Conservation (phyloP, 768 basidiomycete species). For the Daedaleopsis sinensis region DNA sequence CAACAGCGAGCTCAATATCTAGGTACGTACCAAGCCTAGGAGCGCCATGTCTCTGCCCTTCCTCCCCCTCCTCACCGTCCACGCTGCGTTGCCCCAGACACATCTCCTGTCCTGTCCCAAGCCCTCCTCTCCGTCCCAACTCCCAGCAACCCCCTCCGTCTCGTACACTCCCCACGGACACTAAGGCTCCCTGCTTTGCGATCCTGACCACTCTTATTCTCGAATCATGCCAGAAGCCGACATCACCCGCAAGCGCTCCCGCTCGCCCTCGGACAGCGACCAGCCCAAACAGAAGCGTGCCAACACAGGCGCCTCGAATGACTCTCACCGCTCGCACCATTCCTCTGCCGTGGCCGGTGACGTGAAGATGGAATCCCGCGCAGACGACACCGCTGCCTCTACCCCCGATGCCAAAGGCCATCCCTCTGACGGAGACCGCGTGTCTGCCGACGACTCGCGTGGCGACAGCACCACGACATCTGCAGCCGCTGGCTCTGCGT, state of each 20-base stretch:
- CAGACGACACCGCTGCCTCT: slow-evolving; percentile 52
- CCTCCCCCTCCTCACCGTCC: slow-evolving; percentile 26
- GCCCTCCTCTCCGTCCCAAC: slow-evolving; percentile 18
- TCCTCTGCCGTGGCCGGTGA: slow-evolving; percentile 46
- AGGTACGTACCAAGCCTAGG: slow-evolving; percentile 20
- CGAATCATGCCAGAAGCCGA: slow-evolving; percentile 87
- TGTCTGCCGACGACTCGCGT: slow-evolving; percentile 28
- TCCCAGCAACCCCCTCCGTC: slow-evolving; percentile 11
- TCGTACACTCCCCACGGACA: slow-evolving; percentile 32
- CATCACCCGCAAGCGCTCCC: slow-evolving; percentile 83
- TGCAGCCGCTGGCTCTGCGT: slow-evolving; percentile 50
- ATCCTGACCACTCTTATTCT: slow-evolving; percentile 39
- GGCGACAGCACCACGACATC: slow-evolving; percentile 47
- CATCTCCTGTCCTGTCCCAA: slow-evolving; percentile 25
- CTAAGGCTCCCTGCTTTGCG: slow-evolving; percentile 28
- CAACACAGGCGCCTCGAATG: slow-evolving; percentile 80
- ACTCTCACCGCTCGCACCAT: slow-evolving; percentile 44
- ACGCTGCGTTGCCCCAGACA: slow-evolving; percentile 20
- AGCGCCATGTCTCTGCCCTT: slow-evolving; percentile 24
- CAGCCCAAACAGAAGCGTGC: slow-evolving; percentile 83
- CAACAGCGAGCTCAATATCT: slow-evolving; percentile 4
- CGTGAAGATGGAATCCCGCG: slow-evolving; percentile 59
- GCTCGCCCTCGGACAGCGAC: slow-evolving; percentile 82
- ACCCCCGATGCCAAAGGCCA: slow-evolving; percentile 50
- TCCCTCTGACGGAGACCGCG: slow-evolving; percentile 37